Percentiles rank a stretch among this genome's conserved stretches.
These are phyloP conservation scores for Hemileia vastatrix DNA, from an alignment of 1,284 basidiomycete genomes.

Conservation along the genomic window DNA sequence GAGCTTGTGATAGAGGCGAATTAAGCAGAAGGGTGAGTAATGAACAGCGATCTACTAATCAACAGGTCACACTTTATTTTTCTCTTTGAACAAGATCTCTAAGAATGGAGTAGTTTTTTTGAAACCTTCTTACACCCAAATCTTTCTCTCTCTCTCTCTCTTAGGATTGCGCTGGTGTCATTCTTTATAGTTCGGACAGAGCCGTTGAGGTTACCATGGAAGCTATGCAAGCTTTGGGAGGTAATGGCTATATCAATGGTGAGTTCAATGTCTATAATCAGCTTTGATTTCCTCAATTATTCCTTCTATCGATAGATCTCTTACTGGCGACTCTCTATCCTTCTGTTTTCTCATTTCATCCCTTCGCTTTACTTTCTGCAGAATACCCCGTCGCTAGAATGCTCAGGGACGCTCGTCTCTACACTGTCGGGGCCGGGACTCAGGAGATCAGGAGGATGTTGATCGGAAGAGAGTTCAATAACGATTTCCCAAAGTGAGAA, in stretches of 20 bases:
- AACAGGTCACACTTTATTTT: background rate
- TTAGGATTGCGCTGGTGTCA: conserved; percentile 84
- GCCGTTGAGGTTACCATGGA: conserved; percentile 78
- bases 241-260: conserved; percentile 91
- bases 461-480: conserved; percentile 34
- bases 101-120: background rate
- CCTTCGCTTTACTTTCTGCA: conserved; percentile 7
- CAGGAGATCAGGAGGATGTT: conserved; percentile 34
- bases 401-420: conserved; percentile 70
- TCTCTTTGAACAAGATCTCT: background rate
- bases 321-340: too few relatives aligned
- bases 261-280: too few relatives aligned
- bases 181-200: conserved; percentile 78
- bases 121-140: background rate
- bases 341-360: too few relatives aligned
- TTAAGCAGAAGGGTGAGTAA: conserved; percentile 64
- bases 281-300: too few relatives aligned
- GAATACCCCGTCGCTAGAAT: conserved; percentile 80
- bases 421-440: conserved; percentile 85
- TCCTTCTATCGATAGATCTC: too few relatives aligned
- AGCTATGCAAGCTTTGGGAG: conserved; percentile 81
- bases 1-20: conserved; percentile 71
- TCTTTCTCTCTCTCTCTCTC: background rate
- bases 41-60: background rate
- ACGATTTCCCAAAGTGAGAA: too few relatives aligned